These are phyloP conservation scores for Fallopia convolvulus DNA, from an alignment of 148 eudicot species.

Conservation along the genomic window DNA sequence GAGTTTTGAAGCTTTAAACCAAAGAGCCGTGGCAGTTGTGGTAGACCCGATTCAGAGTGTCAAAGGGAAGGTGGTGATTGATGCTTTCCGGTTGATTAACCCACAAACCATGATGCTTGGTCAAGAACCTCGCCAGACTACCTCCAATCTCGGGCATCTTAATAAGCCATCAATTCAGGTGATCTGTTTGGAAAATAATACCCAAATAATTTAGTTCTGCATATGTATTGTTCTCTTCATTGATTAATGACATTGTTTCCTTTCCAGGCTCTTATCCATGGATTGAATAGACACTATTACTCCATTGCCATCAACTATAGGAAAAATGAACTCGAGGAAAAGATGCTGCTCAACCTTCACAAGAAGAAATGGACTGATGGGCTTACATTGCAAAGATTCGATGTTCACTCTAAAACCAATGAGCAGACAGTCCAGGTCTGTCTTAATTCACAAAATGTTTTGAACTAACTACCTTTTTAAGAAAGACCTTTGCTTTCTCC, in stretches of 20 bases:
- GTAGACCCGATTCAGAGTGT: conserved; percentile 99
- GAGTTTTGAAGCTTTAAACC: conserved; percentile 97
- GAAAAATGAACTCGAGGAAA: conserved; percentile 97
- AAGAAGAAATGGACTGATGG: conserved; percentile 99
- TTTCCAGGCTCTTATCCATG: conserved; percentile 88
- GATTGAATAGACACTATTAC: conserved; percentile 90
- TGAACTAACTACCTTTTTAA: neutral
- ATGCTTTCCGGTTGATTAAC: conserved; percentile 88
- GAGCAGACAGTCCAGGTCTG: conserved; percentile 94
- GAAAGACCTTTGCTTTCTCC: neutral
- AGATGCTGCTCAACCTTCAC: conserved; percentile 93
- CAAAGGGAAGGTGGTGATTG: conserved; percentile 95
- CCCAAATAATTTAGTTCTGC: neutral
- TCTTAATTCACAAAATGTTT: neutral
- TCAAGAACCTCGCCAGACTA: conserved; percentile 94
- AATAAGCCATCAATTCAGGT: conserved; percentile 98
- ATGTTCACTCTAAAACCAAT: conserved; percentile 84
- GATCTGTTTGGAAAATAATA: neutral
- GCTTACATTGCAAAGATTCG: conserved; percentile 81
- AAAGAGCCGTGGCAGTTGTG: conserved; percentile 95
- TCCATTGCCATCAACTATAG: conserved; percentile 95
- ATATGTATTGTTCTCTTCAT: neutral
- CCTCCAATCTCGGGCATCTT: conserved; percentile 93
- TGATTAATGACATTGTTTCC: conserved; percentile 26
- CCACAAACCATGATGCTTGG: conserved; percentile 99